Evolutionary conservation across 331 rosid genomes (phyloP).

Genomic region (Rosa hybrid): DNA sequence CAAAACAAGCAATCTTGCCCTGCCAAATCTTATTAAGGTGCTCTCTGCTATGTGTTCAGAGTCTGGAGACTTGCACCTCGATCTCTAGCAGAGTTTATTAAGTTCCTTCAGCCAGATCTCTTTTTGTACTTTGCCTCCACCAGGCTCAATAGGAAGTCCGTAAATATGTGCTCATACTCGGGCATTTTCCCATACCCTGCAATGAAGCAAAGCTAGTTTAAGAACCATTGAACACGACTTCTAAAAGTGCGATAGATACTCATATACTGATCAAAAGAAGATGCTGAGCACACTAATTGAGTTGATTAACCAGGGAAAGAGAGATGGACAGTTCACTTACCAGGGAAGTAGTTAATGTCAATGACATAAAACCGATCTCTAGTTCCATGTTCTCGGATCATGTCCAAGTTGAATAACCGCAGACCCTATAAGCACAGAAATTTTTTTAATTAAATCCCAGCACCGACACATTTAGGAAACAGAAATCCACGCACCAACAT

Average conservation of each 20-base stretch:
- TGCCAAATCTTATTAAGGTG: slow-evolving; percentile 8
- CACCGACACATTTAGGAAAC: background rate
- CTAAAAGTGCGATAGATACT: background rate
- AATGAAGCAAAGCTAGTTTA: slow-evolving; percentile 14
- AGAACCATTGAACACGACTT: background rate
- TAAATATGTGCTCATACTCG: slow-evolving; percentile 87
- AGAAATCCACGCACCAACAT: background rate
- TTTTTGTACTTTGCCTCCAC: slow-evolving; percentile 56
- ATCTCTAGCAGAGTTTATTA: background rate
- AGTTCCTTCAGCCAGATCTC: slow-evolving; percentile 41
- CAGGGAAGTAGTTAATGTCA: slow-evolving; percentile 87
- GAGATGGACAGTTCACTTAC: slow-evolving; percentile 33
- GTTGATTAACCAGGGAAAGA: background rate
- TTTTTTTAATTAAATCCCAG: slow-evolving; percentile 7
- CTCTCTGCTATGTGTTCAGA: background rate
- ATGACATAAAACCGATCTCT: slow-evolving; percentile 68
- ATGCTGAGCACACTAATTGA: background rate
- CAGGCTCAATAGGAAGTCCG: slow-evolving; percentile 80
- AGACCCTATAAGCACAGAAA: slow-evolving; percentile 57
- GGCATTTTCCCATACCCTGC: slow-evolving; percentile 97
- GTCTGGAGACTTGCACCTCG: background rate
- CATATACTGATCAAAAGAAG: background rate
- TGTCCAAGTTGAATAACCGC: slow-evolving; percentile 74
- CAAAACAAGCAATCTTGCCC: slow-evolving; percentile 21
- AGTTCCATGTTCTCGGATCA: slow-evolving; percentile 65